These are phyloP conservation scores for Solanum pimpinellifolium DNA, from an alignment of 257 asterid genomes.

Conservation along the genomic window DNA sequence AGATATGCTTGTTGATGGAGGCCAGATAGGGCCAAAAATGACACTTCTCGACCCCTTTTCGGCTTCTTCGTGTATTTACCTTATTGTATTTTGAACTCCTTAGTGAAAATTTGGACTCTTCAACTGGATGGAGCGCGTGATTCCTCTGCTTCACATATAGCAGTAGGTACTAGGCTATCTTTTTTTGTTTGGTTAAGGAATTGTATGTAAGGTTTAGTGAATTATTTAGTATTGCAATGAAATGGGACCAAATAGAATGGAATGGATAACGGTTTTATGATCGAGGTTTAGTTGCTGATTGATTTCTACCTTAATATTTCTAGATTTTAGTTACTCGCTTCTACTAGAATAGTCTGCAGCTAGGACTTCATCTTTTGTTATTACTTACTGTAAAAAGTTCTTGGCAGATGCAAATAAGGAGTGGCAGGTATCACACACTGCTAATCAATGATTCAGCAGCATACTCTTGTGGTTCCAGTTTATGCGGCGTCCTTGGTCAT, in stretches of 20 bases:
- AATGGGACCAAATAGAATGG: background rate
- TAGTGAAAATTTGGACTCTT: background rate
- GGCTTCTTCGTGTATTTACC: background rate
- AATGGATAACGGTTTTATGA: background rate
- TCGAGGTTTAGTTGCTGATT: background rate
- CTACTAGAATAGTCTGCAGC: background rate
- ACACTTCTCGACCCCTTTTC: background rate
- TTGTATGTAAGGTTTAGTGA: background rate
- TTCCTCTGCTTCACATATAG: background rate
- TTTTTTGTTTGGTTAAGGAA: background rate
- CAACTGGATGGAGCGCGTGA: background rate
- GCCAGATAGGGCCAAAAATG: background rate
- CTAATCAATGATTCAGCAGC: constrained; percentile 49
- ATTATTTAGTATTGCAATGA: background rate
- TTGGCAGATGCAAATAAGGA: constrained; percentile 78
- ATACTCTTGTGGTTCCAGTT: constrained; percentile 80
- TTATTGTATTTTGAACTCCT: background rate
- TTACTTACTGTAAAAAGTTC: constrained; percentile 12
- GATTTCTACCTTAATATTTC: background rate
- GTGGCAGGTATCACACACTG: constrained; percentile 78
- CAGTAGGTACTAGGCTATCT: background rate
- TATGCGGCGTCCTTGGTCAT: constrained; percentile 91
- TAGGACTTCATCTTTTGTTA: background rate
- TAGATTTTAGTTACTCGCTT: background rate
- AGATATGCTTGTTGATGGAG: background rate